Evolutionary conservation across 139 green algal genomes (phyloP), one percentile per base, ranked within the genome.

Genomic region (Coelastrella sp.): DNA sequence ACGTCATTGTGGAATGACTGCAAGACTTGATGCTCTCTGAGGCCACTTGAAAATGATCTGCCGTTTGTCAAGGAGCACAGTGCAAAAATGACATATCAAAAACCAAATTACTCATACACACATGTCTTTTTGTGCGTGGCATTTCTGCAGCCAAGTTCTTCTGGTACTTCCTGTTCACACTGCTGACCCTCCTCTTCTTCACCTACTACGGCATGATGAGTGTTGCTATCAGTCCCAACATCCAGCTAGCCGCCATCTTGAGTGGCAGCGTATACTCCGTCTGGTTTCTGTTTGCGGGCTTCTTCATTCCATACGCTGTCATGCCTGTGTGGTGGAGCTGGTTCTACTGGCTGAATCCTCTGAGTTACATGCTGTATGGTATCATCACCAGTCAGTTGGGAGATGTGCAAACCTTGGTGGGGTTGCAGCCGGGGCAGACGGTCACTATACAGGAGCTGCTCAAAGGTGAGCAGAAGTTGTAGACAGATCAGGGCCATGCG

Each of bases 121-220:
- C n/a, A n/a, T n/a, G n/a, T n/a, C n/a, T n/a, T 57, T 11, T 15
- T 57, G 19, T 64, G 53, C 53, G 27, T 64, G 4, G 6, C 1
- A 9, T 57, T 57, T n/a, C 51, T 69, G 75, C 88, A 40, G 78
- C 63, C 73, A 93, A 93, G 73, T 93, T 90, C 75, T 93, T 84
- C 63, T 93, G 84, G 83, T 93, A 91, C 79, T 25, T 89, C 30
- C 68, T 92, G 25, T 91, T 93, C 83, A 93, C 87, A 53, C 84
- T 89, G 73, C 79, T 93, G 25, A 93, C 88, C 8, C 68, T 93
- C 6, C 68, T 85, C 34, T 93, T 89, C 86, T 93, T 92, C 86
- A 93, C 86, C 32, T 89, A 87, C 60, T 94, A 91, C 35, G 91
- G 71, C 5, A 81, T 90, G 41, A 85, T 94, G 79, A 66, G 73